Evolutionary conservation across 2,329 filamentous ascomycete genomes (phyloP), one percentile per base, ranked within the genome.

Genomic region (Stachybotrys elegans): DNA sequence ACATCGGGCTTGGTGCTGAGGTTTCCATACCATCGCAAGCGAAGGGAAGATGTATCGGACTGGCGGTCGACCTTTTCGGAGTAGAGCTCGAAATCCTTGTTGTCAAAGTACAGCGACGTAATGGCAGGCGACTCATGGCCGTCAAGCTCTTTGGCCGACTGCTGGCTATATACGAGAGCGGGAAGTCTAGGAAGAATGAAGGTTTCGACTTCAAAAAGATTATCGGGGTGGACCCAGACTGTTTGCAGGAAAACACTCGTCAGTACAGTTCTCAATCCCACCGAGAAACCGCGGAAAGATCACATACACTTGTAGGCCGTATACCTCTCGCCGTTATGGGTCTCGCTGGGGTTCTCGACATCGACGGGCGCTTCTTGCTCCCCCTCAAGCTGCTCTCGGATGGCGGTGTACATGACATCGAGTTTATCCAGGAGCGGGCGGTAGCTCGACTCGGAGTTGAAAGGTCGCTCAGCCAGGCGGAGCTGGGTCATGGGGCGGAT

Each of bases 61-160:
- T 83, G 75, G 50, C 84, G 80, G 48, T 86, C 83, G 19, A 96
- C 83, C 69, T 97, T 97, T 56, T 85, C 79, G 13, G 80, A 81
- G 67, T 97, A 98, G 9, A 97, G 75, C 13, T 86, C 79, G 64
- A 98, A 97, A 52, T 84, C 83, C 32, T 81, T 75, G 61, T 84
- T 95, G 66, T 98, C 93, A 58, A 97, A 95, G 69, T 98, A 98
- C 31, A 98, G 81, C 21, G 92, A 96, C 14, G 91, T 97, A 53
- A 97, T 87, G 41, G 88, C 87, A 6, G 93, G 93, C 57, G 97
- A 92, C 52, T 90, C 80, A 48, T 78, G 81, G 37, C 82, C 81
- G 57, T 95, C 89, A 35, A 87, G 78, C 54, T 93, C 79, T 67
- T 92, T 94, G 23, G 88, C 83, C 1, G 86, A 79, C 54, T 91